Base-by-base conservation (phyloP, 805 yeast genomes). In the Pichia deserticola region DNA sequence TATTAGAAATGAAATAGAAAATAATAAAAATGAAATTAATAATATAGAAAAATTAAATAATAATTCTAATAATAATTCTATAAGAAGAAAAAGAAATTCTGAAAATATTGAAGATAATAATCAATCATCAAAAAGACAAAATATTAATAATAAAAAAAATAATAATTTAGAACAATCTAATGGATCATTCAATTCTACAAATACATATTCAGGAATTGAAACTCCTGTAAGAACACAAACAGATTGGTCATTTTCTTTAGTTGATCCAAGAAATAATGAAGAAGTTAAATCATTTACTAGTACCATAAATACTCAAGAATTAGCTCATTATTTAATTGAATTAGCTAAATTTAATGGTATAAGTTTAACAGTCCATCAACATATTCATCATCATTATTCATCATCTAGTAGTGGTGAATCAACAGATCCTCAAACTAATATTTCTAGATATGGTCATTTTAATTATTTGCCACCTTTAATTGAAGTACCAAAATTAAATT, bases 351-450 rank as follows among this genome's bases (percentile, higher is more conserved):
- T 68, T 44, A 74, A 78, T 56, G 74, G 77, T 20, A 67, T 85
- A 40, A 74, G 77, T 42, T 73, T 89, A 12, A 82, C 89, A 5
- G 77, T 89, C 25, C 95, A 89, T 66, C 96, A 89, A 63, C 96
- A 87, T 64, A 81, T 85, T 42, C 92, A 86, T 64, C 87, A 87
- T 61, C 89, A 86, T 65, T 83, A 84, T 64, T 72, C 75, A 7
- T 75, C 79, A 3, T 75, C 74, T 40, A 52, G 68, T 4, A 50
- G 68, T 10, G 45, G 25, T 34, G 37, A 36, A 5, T 48, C 64
- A 29, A 42, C 70, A 25, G 78, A 76, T 48, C 78, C 80, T 5
- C 84, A 79, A 48, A 66, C 79, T 5, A 78, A 76, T 36, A 67
- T 81, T 3, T 73, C 77, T 42, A 67, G 90, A 60, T 77, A 71